These are phyloP conservation scores for Stentor roeselii DNA, from an alignment of 73 alveolate species.

Conservation along the genomic window DNA sequence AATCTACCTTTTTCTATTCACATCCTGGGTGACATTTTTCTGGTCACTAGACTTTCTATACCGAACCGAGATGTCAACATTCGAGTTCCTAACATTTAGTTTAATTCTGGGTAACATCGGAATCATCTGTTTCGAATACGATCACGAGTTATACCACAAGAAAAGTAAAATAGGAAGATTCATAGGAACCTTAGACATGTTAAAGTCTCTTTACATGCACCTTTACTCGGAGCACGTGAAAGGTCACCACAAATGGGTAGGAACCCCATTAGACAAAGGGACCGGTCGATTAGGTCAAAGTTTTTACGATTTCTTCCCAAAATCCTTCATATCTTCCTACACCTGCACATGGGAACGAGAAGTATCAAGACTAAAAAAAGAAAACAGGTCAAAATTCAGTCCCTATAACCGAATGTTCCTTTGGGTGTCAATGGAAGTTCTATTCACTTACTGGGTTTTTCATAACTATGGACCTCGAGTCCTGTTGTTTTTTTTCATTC, in stretches of 20 bases:
- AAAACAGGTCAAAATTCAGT: conserved; percentile 32
- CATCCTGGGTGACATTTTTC: conserved; percentile 39
- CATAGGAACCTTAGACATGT: conserved; percentile 59
- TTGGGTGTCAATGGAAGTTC: neutral
- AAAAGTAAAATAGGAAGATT: conserved; percentile 46
- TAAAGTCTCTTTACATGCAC: conserved; percentile 66
- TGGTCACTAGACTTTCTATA: conserved; percentile 33
- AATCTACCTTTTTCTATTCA: conserved; percentile 33
- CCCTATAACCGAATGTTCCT: conserved; percentile 27
- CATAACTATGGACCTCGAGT: neutral
- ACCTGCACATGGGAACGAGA: conserved; percentile 47
- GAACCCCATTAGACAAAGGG: conserved; percentile 78
- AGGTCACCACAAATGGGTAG: conserved; percentile 79
- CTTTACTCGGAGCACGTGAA: conserved; percentile 71
- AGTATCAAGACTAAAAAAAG: neutral
- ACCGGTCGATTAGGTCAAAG: conserved; percentile 50
- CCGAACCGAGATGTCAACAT: conserved; percentile 14
- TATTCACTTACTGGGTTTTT: neutral
- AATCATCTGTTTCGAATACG: conserved; percentile 46
- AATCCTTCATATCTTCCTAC: conserved; percentile 57
- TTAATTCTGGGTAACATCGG: conserved; percentile 39
- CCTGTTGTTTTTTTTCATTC: neutral
- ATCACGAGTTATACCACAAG: conserved; percentile 82
- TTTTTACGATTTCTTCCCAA: conserved; percentile 41
- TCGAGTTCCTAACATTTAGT: neutral